Base-by-base conservation (phyloP, 2,329 filamentous ascomycete genomes). In the Chaetomium sp. region DNA sequence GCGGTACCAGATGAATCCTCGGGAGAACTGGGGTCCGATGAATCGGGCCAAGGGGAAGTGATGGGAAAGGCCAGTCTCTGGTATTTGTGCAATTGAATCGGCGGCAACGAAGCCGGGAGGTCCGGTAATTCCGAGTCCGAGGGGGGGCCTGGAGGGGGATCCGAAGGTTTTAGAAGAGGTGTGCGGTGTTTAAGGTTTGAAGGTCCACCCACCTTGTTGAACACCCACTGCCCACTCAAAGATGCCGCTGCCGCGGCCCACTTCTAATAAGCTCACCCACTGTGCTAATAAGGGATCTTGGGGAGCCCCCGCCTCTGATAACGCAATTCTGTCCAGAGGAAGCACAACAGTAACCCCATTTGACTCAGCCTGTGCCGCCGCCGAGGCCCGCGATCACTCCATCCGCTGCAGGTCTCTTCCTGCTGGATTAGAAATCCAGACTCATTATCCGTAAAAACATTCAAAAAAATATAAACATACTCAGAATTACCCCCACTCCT, bases 11-110 rank as follows among this genome's bases (percentile, higher is more conserved):
- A 74, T 86, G 58, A 97, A 97, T 68, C 94, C 94, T 46, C 78
- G 87, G 57, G 86, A 90, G 66, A 94, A 97, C 69, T 99, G 94
- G 94, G 94, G 94, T 0, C 94, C 94, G 1, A 84, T 95, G 82
- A 76, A 73, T 52, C 75, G 76, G 61, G 81, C 81, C 33, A 77
- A 70, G 61, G 75, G 74, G n/a, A 70, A 71, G 77, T 92, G 70
- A 90, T 82, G 83, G 19, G 19, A 27, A 27, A 27, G 19, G 19
- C 19, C 19, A 27, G 19, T 27, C 81, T 45, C 10, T 43, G 19
- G 19, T 27, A 27, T 27, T 27, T 27, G 19, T 27, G 19, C 19
- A 27, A 27, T 27, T 27, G 19, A 27, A 37, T 34, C 33, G 8
- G 40, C 40, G 33, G 44, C 37, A 35, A 50, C 46, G 43, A 48